phyloP scores from a whole-genome alignment of 768 basidiomycete genomes.

The Tricholoma saponaceum region DNA sequence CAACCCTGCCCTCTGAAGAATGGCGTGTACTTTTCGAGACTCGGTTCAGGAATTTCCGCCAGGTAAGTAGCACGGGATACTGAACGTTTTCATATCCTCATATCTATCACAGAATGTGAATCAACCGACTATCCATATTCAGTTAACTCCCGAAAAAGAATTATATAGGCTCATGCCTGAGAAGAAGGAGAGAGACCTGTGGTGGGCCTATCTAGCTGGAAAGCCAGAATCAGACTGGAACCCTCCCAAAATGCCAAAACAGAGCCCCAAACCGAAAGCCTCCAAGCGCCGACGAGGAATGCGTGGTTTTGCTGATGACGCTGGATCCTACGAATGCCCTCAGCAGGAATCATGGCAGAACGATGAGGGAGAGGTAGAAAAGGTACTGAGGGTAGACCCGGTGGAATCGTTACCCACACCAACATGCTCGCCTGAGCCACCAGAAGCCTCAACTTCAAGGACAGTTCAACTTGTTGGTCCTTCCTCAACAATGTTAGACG shows the following conservation, averaged over 20 bases:
- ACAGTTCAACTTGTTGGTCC: background rate
- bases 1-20: conserved; percentile 55
- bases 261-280: conserved; percentile 17
- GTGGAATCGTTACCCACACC: conserved; percentile 38
- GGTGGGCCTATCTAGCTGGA: conserved; percentile 79
- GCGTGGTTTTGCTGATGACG: conserved; percentile 35
- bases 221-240: conserved; percentile 67
- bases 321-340: conserved; percentile 4
- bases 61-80: conserved; percentile 32
- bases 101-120: conserved; percentile 56
- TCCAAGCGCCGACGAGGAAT: conserved; percentile 23
- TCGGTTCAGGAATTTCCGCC: conserved; percentile 63
- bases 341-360: conserved; percentile 28
- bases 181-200: conserved; percentile 65
- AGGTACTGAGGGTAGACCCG: conserved; percentile 28
- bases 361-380: conserved; percentile 41
- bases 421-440: conserved; percentile 31
- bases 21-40: conserved; percentile 60
- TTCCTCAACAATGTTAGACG: background rate
- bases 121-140: conserved; percentile 55
- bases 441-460: conserved; percentile 11
- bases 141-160: conserved; percentile 22
- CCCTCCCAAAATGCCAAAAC: conserved; percentile 40
- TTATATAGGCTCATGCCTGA: conserved; percentile 52
- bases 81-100: background rate